phyloP scores from a whole-genome alignment of 768 basidiomycete genomes.

The Amanita jacksonii region DNA sequence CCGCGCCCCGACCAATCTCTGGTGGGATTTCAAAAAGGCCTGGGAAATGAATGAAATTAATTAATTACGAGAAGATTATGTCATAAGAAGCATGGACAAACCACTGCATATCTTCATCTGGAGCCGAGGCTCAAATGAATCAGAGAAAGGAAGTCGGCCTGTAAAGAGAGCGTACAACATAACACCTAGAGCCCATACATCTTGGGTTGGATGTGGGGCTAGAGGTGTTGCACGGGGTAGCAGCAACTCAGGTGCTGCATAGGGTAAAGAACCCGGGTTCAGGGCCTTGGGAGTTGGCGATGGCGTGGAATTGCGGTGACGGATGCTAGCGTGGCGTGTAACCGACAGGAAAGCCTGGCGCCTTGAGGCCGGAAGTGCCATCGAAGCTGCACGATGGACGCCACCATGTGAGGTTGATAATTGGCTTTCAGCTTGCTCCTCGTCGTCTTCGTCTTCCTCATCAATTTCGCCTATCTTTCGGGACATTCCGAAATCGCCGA shows the following conservation, averaged over 20 bases:
- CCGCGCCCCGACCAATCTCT: conserved; percentile 49
- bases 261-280: conserved; percentile 82
- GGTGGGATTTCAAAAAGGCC: conserved; percentile 54
- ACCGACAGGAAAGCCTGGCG: conserved; percentile 24
- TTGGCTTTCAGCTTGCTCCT: conserved; percentile 20
- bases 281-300: conserved; percentile 13
- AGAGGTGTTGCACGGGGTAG: conserved; percentile 31
- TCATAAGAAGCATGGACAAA: conserved; percentile 20
- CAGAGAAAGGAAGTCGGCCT: conserved; percentile 79
- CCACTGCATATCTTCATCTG: conserved; percentile 89
- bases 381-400: conserved; percentile 32
- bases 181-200: conserved; percentile 94
- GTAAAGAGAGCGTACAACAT: conserved; percentile 80
- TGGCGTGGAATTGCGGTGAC: conserved; percentile 40
- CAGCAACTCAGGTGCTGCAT: conserved; percentile 84
- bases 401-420: conserved; percentile 12
- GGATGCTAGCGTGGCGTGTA: conserved; percentile 33
- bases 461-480: conserved; percentile 46
- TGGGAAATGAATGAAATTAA: conserved; percentile 22
- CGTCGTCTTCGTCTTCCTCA: conserved; percentile 29
- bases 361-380: conserved; percentile 23
- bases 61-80: conserved; percentile 5
- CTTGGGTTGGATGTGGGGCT: conserved; percentile 63
- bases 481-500: conserved; percentile 80
- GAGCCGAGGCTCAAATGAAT: conserved; percentile 85